phyloP scores from a whole-genome alignment of 202 grass and related monocot genomes.

The Digitaria exilis region DNA sequence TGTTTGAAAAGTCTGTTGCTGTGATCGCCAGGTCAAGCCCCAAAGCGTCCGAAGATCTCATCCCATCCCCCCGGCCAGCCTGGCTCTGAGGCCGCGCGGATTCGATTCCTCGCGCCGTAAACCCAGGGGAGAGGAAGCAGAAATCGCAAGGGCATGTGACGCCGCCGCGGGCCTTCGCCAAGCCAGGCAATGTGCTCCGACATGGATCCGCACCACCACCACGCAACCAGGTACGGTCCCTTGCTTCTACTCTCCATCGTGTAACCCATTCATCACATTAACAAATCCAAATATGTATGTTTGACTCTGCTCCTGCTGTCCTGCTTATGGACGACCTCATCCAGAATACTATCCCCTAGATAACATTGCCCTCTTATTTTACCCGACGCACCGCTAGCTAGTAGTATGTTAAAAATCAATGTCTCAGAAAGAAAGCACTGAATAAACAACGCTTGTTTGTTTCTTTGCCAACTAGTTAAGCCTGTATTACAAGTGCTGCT shows the following conservation, averaged over 20 bases:
- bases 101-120: not conserved
- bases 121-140: not conserved
- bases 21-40: not conserved
- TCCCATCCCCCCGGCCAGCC: not conserved
- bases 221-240: conserved; percentile 50
- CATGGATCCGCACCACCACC: conserved; percentile 38
- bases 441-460: not conserved
- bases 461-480: not conserved
- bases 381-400: not conserved
- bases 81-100: not conserved
- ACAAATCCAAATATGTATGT: not conserved
- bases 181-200: conserved; percentile 39
- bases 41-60: not conserved
- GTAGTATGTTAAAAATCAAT: not conserved
- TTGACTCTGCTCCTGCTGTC: not conserved
- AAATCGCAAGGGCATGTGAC: conserved; percentile 42
- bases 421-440: not conserved
- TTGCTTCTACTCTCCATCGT: not conserved
- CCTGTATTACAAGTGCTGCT: not conserved
- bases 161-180: conserved; percentile 13
- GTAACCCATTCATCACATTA: not conserved
- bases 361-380: conserved; percentile 8
- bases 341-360: not conserved
- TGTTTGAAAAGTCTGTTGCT: not conserved
- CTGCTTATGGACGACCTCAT: not conserved